A percentile compares a stretch with the other conserved stretches of the same genome.
phyloP scores from a whole-genome alignment of 208 protist genomes.

The Acanthamoeba divionensis region DNA sequence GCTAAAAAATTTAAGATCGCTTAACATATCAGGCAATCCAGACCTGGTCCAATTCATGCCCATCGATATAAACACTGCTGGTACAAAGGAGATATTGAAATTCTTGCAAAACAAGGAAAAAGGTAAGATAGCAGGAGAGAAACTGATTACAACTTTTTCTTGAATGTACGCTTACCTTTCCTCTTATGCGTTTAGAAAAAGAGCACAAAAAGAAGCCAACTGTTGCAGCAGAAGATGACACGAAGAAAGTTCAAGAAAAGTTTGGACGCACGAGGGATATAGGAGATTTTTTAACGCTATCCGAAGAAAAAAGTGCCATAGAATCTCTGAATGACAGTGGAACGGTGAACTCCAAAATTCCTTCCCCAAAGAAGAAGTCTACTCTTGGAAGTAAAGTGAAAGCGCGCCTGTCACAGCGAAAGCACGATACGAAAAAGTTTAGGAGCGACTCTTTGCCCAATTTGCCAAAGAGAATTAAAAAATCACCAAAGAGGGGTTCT shows the following conservation, averaged over 20 bases:
- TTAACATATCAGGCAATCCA: slow-evolving; percentile 21
- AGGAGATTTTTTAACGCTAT: no score
- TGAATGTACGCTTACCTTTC: no score
- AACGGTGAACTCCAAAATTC: no score
- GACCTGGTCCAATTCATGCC: neutral
- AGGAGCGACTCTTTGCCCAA: neutral
- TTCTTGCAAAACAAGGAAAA: neutral
- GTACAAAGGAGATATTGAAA: slow-evolving; percentile 28
- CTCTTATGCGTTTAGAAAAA: no score
- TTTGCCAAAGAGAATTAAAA: neutral
- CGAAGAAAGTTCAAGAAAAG: no score
- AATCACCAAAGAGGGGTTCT: neutral
- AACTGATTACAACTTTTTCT: neutral
- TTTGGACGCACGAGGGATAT: no score
- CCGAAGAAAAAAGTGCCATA: no score
- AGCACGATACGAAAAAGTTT: neutral
- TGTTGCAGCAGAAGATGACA: no score
- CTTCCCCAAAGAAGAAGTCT: no score
- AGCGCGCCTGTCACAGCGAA: neutral
- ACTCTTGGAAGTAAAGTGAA: no score
- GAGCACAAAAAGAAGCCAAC: no score
- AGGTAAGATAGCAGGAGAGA: neutral
- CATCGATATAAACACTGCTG: neutral
- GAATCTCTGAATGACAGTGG: no score
- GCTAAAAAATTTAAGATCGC: slow-evolving; percentile 33